Conservation (phyloP, 2,329 filamentous ascomycete species). For the Pestalotiopsis sp. region DNA sequence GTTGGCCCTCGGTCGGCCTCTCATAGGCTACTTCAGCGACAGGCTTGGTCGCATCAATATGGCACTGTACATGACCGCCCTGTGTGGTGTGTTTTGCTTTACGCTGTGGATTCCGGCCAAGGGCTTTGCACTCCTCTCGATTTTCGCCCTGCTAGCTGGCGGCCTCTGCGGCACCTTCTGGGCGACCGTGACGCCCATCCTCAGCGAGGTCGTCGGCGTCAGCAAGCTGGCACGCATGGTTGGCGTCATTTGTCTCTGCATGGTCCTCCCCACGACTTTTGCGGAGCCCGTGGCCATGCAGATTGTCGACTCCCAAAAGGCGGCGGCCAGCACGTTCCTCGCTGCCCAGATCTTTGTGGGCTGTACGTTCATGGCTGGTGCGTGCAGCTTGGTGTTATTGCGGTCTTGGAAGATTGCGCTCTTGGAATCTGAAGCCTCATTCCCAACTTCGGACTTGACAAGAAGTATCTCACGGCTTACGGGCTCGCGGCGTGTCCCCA, state of each 20-base stretch:
- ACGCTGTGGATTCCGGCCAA: constrained; percentile 64
- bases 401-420: constrained; percentile 59
- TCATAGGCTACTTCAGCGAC: constrained; percentile 66
- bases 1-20: constrained; percentile 59
- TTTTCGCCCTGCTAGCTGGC: constrained; percentile 62
- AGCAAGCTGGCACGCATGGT: constrained; percentile 58
- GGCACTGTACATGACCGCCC: constrained; percentile 54
- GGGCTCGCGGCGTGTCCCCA: neutral
- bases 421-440: neutral
- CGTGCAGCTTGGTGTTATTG: constrained; percentile 54
- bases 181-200: constrained; percentile 58
- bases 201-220: constrained; percentile 64
- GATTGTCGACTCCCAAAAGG: constrained; percentile 35
- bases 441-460: neutral
- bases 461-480: neutral
- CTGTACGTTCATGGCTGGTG: constrained; percentile 63
- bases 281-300: constrained; percentile 54
- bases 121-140: constrained; percentile 58
- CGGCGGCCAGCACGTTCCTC: constrained; percentile 52
- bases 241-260: constrained; percentile 60
- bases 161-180: constrained; percentile 64
- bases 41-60: constrained; percentile 63
- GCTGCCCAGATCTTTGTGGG: constrained; percentile 63
- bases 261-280: constrained; percentile 58
- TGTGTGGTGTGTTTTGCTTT: constrained; percentile 60